Evolutionary conservation across 2,329 filamentous ascomycete genomes (phyloP).

Genomic region (Penicillium sp.): DNA sequence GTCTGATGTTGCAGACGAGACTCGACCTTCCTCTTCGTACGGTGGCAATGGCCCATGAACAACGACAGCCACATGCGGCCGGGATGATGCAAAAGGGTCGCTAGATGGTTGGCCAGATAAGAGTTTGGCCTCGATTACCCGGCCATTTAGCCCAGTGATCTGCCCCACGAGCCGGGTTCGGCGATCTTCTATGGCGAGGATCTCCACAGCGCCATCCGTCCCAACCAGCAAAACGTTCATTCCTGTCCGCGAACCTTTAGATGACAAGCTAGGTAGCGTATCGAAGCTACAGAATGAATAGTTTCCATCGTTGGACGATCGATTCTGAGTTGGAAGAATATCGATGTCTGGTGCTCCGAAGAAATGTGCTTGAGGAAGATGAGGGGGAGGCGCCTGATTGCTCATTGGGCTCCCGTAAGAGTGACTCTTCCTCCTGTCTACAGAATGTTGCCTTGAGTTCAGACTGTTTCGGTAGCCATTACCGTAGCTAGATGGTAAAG

Average conservation of each 20-base stretch:
- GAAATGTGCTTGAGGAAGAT: conserved; percentile 68
- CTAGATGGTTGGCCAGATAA: conserved; percentile 57
- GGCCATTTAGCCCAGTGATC: conserved; percentile 68
- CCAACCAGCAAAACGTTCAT: conserved; percentile 66
- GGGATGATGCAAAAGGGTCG: conserved; percentile 47
- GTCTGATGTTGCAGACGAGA: conserved; percentile 30
- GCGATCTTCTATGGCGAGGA: conserved; percentile 64
- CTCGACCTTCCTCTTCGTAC: conserved; percentile 30
- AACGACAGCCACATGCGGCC: conserved; percentile 69
- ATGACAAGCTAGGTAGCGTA: conserved; percentile 46
- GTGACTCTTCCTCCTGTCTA: conserved; percentile 33
- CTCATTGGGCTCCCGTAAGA: conserved; percentile 32
- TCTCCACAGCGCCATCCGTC: conserved; percentile 68
- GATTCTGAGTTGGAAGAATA: conserved; percentile 33
- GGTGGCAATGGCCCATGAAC: conserved; percentile 66
- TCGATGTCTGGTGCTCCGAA: conserved; percentile 68
- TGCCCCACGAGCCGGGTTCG: conserved; percentile 61
- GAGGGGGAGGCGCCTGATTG: conserved; percentile 51
- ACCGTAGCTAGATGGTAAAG: conserved; percentile 38
- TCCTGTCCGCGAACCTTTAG: conserved; percentile 34
- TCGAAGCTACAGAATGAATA: conserved; percentile 80
- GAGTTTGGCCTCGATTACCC: conserved; percentile 73
- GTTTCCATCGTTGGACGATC: conserved; percentile 39
- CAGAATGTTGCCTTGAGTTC: conserved; percentile 31
- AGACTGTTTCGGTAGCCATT: conserved; percentile 32